Conservation (phyloP, 352 stramenopile genomes). For the Globisporangium canariense region DNA sequence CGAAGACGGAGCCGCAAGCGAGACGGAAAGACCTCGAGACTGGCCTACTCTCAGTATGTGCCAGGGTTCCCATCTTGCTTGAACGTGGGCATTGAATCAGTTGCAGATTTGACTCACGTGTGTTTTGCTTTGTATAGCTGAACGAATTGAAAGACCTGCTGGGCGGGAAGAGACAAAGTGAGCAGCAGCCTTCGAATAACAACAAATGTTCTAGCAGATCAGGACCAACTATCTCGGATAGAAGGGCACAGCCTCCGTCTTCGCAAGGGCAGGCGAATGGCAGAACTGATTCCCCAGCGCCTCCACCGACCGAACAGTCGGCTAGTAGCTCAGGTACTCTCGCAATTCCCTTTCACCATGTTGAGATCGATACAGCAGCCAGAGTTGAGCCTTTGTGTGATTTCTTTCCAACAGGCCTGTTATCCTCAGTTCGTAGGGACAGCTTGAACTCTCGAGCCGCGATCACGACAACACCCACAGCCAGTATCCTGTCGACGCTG, state of each 20-base stretch:
- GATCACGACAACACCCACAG: neutral
- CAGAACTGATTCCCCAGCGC: neutral
- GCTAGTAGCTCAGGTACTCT: conserved; percentile 5
- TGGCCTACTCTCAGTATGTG: conserved; percentile 37
- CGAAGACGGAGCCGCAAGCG: neutral
- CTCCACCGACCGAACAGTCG: neutral
- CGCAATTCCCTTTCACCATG: no score
- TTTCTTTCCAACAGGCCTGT: neutral
- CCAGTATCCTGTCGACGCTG: conserved; percentile 11
- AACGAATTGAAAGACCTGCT: conserved; percentile 47
- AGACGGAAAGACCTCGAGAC: conserved; percentile 24
- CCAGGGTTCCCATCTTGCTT: no score
- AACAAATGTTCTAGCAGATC: neutral
- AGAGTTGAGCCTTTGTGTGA: no score
- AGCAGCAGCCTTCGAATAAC: neutral
- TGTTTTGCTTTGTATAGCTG: conserved; percentile 23
- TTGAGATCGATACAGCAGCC: no score
- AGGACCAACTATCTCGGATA: neutral
- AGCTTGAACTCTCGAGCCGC: neutral
- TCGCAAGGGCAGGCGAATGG: neutral
- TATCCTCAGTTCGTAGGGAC: neutral
- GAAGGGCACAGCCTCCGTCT: neutral
- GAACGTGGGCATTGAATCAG: neutral
- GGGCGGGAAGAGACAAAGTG: conserved; percentile 25
- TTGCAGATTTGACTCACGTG: neutral